Percentiles rank a stretch among this genome's conserved stretches.
Conservation (phyloP, 768 basidiomycete species). For the Auricularia auricula-judae region DNA sequence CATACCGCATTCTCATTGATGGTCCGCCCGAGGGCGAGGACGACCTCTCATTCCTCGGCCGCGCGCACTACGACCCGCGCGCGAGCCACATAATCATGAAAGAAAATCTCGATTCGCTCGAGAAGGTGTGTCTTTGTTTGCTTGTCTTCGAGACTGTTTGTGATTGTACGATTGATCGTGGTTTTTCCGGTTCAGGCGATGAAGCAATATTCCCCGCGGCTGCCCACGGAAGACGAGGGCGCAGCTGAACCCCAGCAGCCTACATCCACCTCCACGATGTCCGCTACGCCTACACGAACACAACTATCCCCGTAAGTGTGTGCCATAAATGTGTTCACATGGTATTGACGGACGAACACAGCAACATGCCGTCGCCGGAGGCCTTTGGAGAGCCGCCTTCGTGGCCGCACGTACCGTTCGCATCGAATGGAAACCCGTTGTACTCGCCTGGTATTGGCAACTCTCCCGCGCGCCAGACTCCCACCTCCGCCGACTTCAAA, state of each 20-base stretch:
- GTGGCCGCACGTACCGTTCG: background rate
- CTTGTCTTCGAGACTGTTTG: background rate
- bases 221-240: background rate
- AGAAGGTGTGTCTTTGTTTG: constrained; percentile 2
- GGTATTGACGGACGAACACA: background rate
- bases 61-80: background rate
- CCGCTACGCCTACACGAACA: background rate
- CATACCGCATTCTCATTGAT: background rate
- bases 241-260: background rate
- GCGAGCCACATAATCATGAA: constrained; percentile 4
- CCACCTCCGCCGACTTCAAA: background rate
- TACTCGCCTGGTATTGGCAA: background rate
- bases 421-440: background rate
- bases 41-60: background rate
- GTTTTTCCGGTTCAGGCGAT: background rate
- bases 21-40: background rate
- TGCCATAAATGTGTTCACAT: background rate
- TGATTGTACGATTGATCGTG: background rate
- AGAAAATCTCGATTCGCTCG: constrained; percentile 6
- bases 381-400: background rate
- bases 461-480: background rate
- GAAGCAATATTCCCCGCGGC: background rate
- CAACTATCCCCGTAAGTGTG: background rate
- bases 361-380: background rate
- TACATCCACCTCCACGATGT: background rate